Evolutionary conservation across 208 protist genomes (phyloP), one percentile per base, ranked within the genome.

Genomic region (Endotrypanum monterogeii): DNA sequence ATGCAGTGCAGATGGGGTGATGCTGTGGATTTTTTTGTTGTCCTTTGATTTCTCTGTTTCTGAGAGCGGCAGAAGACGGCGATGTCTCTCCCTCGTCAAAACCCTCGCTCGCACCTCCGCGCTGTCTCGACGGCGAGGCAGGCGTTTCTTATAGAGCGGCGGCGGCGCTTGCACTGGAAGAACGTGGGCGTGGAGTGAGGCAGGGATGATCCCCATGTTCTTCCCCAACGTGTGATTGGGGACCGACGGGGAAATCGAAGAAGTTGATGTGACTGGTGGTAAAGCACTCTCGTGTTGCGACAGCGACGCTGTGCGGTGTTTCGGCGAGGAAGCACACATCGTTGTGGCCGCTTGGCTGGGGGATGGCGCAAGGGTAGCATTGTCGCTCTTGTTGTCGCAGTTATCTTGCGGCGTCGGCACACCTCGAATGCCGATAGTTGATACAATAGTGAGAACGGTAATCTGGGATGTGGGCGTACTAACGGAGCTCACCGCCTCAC

Each of bases 51-150:
- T n/a, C 18, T 23, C 46, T 12, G 48, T 23, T 1, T 39, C 32
- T 25, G 14, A 32, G 6, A 73, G 68, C 18, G 68, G 68, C 37
- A 73, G 32, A 25, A 73, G 68, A 37, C 68, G 52, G 55, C 68
- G 68, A 41, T 73, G 68, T 35, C 68, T 51, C 39, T 30, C n/a
- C 68, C 1, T 32, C 4, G 68, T 54, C 18, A 73, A 32, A n/a
- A 73, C 68, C 8, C 55, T 62, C 25, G 68, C 39, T 35, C 68
- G 68, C 25, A 55, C 68, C 23, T n/a, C 23, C 20, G 68, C 68
- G 37, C 68, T 73, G 50, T 56, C 66, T 37, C 46, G 66, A 39
- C 66, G 66, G 16, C 30, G 66, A 51, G 39, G 39, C 30, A 12
- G 66, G 50, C 28, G 66, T 18, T 3, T 20, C 46, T 41, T 39